Evolutionary conservation across 148 eudicot species (phyloP).

Genomic region (Pharnaceum exiguum): DNA sequence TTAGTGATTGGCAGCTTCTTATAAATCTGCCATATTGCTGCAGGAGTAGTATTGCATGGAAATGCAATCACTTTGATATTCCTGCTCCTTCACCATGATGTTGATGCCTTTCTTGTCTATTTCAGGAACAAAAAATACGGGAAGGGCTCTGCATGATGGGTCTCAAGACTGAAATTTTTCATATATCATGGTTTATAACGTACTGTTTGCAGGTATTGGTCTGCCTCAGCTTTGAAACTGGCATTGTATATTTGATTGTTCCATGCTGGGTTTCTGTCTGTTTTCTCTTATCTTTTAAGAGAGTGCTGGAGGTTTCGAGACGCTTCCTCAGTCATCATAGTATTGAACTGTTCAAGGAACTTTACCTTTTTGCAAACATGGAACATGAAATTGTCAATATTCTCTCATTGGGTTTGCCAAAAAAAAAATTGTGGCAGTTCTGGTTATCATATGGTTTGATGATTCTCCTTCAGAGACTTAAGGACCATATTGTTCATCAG

Average conservation of each 20-base stretch:
- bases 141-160: conserved; percentile 99
- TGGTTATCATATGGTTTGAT: no score
- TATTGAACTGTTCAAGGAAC: no score
- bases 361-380: no score
- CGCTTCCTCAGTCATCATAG: background rate
- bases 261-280: background rate
- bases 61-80: no score
- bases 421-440: no score
- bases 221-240: background rate
- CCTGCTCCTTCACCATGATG: background rate
- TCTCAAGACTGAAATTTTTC: conserved; percentile 73
- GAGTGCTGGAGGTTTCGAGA: background rate
- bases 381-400: no score
- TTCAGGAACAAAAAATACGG: conserved; percentile 92
- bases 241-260: background rate
- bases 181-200: conserved; percentile 89
- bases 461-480: no score
- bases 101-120: conserved; percentile 2
- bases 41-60: no score
- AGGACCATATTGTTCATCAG: no score
- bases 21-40: no score
- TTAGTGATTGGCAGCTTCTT: conserved; percentile 6
- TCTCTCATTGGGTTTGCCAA: no score
- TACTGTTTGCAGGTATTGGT: conserved; percentile 68
- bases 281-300: background rate